Evolutionary conservation across 2,329 filamentous ascomycete genomes (phyloP).

Genomic region (Monilinia polystroma): DNA sequence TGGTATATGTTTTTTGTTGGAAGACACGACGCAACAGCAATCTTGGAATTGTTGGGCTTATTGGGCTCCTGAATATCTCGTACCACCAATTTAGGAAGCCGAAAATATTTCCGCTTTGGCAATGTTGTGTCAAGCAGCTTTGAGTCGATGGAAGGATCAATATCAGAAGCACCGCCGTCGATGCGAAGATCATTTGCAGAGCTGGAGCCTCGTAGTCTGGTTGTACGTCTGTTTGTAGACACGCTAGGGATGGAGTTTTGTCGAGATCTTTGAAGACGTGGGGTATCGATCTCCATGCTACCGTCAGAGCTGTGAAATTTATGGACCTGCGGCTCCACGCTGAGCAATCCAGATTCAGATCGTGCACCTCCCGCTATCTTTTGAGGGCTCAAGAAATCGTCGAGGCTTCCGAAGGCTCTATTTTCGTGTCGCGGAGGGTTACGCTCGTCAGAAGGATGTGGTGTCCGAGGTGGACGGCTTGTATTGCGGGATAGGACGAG

Average conservation of each 20-base stretch:
- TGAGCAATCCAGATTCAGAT: conserved; percentile 29
- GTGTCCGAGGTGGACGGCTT: conserved; percentile 33
- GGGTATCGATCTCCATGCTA: conserved; percentile 24
- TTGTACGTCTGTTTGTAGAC: background rate
- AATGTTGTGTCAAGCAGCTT: conserved; percentile 1
- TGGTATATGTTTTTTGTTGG: conserved; percentile 3
- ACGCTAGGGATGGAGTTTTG: conserved; percentile 16
- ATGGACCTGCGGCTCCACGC: conserved; percentile 18
- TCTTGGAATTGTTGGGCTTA: conserved; percentile 3
- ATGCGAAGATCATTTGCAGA: conserved; percentile 27
- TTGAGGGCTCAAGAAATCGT: conserved; percentile 24
- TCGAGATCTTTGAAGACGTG: conserved; percentile 12
- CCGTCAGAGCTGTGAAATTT: conserved; percentile 8
- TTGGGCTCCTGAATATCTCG: conserved; percentile 28
- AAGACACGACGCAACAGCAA: conserved; percentile 17
- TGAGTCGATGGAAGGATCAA: conserved; percentile 6
- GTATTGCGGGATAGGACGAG: conserved; percentile 35
- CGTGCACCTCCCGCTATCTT: conserved; percentile 26
- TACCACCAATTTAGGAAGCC: conserved; percentile 33
- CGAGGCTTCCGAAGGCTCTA: conserved; percentile 26
- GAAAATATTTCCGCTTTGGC: conserved; percentile 28
- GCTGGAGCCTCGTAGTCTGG: conserved; percentile 25
- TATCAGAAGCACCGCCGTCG: conserved; percentile 7
- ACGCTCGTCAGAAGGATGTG: conserved; percentile 33
- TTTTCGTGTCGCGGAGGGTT: conserved; percentile 20